A percentile compares a stretch with the other conserved stretches of the same genome.
Conservation (phyloP, 75 land plant species). For the Cunninghamia lanceolata region DNA sequence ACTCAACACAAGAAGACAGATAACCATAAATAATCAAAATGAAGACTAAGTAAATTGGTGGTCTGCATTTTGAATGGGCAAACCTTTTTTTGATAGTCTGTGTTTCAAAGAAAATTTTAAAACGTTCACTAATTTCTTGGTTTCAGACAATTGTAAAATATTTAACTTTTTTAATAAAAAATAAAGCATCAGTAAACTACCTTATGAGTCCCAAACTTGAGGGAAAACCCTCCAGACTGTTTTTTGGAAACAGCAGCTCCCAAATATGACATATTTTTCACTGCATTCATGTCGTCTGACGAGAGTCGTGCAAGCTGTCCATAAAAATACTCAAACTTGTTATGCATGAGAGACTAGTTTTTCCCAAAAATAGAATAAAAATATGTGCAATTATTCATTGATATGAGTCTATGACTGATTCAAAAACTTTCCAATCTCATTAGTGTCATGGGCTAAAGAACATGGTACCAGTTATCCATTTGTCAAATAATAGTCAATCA, state of each 20-base stretch:
- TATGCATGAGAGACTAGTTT: not conserved
- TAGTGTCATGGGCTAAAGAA: not conserved
- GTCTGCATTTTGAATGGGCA: not conserved
- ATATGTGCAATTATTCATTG: not conserved
- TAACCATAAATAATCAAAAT: not conserved
- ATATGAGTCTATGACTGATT: not conserved
- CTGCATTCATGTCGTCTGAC: slow-evolving; percentile 84
- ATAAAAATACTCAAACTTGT: not conserved
- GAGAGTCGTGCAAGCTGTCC: slow-evolving; percentile 77
- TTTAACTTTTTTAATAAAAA: not conserved
- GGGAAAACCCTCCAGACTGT: slow-evolving; percentile 63
- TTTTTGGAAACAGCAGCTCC: slow-evolving; percentile 80
- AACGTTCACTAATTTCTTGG: not conserved
- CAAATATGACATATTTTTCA: slow-evolving; percentile 74
- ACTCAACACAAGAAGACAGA: not conserved
- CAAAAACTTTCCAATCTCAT: not conserved
- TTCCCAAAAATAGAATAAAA: not conserved
- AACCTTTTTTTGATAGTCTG: not conserved
- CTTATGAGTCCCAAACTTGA: slow-evolving; percentile 85
- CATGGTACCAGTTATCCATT: not conserved
- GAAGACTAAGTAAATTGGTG: not conserved
- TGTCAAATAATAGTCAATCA: not conserved
- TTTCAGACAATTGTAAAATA: not conserved
- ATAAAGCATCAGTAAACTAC: slow-evolving; percentile 30
- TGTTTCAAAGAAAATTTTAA: not conserved